phyloP scores from a whole-genome alignment of 2,329 filamentous ascomycete species.

The Lachnellula subtilissima region DNA sequence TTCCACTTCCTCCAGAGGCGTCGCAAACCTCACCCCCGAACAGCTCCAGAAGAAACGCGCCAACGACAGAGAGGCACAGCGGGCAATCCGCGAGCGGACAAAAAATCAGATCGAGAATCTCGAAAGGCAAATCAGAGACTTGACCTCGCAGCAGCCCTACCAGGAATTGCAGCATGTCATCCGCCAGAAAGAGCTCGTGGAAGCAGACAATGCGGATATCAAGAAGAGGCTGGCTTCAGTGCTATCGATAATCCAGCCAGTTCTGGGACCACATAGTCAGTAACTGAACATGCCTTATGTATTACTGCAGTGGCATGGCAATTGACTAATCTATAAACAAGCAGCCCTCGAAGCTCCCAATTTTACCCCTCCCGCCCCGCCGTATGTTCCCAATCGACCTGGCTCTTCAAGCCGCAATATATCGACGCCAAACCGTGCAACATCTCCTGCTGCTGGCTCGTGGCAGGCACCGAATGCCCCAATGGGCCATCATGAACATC shows the following conservation, averaged over 20 bases:
- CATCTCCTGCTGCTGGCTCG: conserved; percentile 34
- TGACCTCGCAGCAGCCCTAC: conserved; percentile 72
- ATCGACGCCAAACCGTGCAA: conserved; percentile 37
- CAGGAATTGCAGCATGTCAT: conserved; percentile 75
- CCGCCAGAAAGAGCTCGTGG: conserved; percentile 69
- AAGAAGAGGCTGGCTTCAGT: conserved; percentile 62
- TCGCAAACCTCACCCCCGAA: conserved; percentile 81
- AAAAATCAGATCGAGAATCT: conserved; percentile 80
- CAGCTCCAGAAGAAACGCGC: conserved; percentile 86
- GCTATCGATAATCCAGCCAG: conserved; percentile 57
- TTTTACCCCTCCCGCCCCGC: conserved; percentile 18
- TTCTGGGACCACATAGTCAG: conserved; percentile 39
- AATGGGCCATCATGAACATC: conserved; percentile 21
- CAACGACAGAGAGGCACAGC: conserved; percentile 87
- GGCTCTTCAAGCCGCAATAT: conserved; percentile 31
- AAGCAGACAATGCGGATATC: conserved; percentile 76
- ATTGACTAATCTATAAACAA: background rate
- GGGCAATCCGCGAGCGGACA: conserved; percentile 80
- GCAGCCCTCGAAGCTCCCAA: conserved; percentile 15
- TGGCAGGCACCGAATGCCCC: conserved; percentile 29
- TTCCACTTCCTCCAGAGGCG: conserved; percentile 60
- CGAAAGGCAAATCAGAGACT: conserved; percentile 69
- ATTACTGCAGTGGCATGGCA: background rate
- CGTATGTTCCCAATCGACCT: conserved; percentile 27
- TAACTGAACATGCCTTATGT: background rate